Percentiles rank a stretch among this genome's conserved stretches.
Conservation (phyloP, 352 stramenopile species). For the Globisporangium barbulae region DNA sequence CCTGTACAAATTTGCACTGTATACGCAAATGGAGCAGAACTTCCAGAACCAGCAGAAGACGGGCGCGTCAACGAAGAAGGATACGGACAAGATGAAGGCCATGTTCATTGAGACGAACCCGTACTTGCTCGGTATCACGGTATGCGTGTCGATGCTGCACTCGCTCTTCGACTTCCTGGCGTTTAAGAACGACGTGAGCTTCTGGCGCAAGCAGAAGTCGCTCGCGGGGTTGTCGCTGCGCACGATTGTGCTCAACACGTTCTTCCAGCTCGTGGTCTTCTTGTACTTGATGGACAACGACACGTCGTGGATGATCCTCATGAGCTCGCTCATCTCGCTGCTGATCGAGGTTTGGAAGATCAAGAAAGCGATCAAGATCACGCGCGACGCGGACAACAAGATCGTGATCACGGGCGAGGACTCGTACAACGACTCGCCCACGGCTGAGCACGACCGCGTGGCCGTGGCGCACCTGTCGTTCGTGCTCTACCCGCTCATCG, state of each 20-base stretch:
- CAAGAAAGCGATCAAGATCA: constrained; percentile 89
- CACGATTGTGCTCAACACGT: constrained; percentile 94
- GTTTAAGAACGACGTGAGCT: constrained; percentile 99
- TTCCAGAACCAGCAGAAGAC: constrained; percentile 91
- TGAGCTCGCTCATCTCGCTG: constrained; percentile 77
- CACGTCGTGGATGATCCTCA: constrained; percentile 94
- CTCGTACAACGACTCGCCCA: constrained; percentile 81
- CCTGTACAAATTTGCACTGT: constrained; percentile 91
- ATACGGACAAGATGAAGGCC: constrained; percentile 92
- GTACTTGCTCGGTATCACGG: constrained; percentile 93
- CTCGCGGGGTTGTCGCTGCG: constrained; percentile 94
- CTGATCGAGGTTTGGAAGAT: constrained; percentile 93
- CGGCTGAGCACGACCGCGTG: constrained; percentile 81
- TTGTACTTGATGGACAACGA: constrained; percentile 98
- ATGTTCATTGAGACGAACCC: constrained; percentile 98
- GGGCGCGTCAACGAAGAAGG: constrained; percentile 85
- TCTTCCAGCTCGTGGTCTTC: constrained; percentile 97
- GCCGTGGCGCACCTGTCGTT: constrained; percentile 82
- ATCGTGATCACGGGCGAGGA: constrained; percentile 78
- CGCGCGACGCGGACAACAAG: constrained; percentile 75
- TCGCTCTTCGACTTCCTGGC: constrained; percentile 98
- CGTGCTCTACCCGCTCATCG: constrained; percentile 86
- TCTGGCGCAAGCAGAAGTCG: constrained; percentile 98
- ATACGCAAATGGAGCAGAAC: constrained; percentile 91
- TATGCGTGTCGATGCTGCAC: constrained; percentile 95